Conservation (phyloP, 2,329 filamentous ascomycete species). For the Apiospora kogelbergensis region DNA sequence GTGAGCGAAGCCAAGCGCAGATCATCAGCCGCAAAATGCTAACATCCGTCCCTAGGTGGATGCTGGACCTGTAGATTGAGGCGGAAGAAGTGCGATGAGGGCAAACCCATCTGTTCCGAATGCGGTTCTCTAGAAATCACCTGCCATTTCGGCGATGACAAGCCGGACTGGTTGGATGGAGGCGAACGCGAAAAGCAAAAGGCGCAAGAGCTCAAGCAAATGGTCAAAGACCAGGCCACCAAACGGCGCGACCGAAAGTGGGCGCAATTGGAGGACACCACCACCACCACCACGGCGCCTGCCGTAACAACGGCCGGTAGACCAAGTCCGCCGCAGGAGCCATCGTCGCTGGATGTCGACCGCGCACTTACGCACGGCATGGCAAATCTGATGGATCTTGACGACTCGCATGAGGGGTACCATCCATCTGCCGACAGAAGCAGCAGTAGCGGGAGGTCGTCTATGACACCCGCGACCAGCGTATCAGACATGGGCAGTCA, state of each 20-base stretch:
- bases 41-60: slow-evolving; percentile 42
- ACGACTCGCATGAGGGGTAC: background rate
- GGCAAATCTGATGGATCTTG: slow-evolving; percentile 10
- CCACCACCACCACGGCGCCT: background rate
- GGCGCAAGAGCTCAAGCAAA: slow-evolving; percentile 53
- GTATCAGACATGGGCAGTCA: background rate
- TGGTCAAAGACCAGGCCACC: slow-evolving; percentile 55
- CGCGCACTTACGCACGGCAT: slow-evolving; percentile 11
- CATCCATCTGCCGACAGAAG: background rate
- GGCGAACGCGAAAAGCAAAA: slow-evolving; percentile 48
- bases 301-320: background rate
- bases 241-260: slow-evolving; percentile 50
- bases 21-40: background rate
- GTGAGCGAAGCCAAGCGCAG: background rate
- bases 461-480: slow-evolving; percentile 12
- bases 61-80: slow-evolving; percentile 63
- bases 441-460: slow-evolving; percentile 9
- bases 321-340: background rate
- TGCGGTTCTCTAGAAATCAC: slow-evolving; percentile 56
- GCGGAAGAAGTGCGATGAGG: slow-evolving; percentile 62
- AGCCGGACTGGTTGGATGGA: slow-evolving; percentile 60
- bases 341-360: background rate
- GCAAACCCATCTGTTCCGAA: slow-evolving; percentile 48
- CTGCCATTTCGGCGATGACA: slow-evolving; percentile 52
- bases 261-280: slow-evolving; percentile 29